Evolutionary conservation across 495 filamentous ascomycete genomes (phyloP).

Genomic region (Elasticomyces elasticus): DNA sequence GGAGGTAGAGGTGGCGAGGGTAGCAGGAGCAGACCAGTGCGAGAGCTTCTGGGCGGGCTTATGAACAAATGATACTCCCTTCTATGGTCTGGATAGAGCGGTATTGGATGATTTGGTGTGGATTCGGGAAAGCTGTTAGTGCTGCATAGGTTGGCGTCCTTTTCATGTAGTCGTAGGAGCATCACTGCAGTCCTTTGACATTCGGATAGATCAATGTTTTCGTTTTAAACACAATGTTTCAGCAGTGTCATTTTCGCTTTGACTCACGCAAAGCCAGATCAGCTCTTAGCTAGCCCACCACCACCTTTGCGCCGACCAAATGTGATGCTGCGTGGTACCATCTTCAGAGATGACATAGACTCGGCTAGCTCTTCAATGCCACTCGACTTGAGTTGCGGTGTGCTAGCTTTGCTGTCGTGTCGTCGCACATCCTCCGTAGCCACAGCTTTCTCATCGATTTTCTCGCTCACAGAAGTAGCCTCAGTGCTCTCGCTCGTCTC

Average conservation of each 20-base stretch:
- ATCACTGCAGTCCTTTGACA: too few relatives aligned
- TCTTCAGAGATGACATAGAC: conserved; percentile 74
- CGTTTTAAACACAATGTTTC: too few relatives aligned
- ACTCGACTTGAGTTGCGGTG: conserved; percentile 33
- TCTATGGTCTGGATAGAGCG: too few relatives aligned
- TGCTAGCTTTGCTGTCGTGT: not conserved
- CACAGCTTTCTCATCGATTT: conserved; percentile 2
- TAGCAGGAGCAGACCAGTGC: not conserved
- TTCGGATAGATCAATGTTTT: too few relatives aligned
- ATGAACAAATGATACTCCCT: too few relatives aligned
- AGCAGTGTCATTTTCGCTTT: too few relatives aligned
- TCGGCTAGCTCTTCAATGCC: conserved; percentile 63
- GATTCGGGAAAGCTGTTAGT: too few relatives aligned
- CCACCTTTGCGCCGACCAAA: conserved; percentile 55
- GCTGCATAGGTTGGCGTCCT: too few relatives aligned
- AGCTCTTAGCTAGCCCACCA: conserved; percentile 26
- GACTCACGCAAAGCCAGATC: not conserved
- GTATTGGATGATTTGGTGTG: too few relatives aligned
- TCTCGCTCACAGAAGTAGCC: conserved; percentile 21
- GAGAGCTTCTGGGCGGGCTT: not conserved
- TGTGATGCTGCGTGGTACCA: conserved; percentile 67
- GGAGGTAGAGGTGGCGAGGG: not conserved
- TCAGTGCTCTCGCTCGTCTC: conserved; percentile 20
- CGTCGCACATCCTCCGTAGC: conserved; percentile 2
- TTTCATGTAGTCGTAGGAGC: too few relatives aligned